Evolutionary conservation across 768 basidiomycete genomes (phyloP).

Genomic region (Auricularia auricula-judae): DNA sequence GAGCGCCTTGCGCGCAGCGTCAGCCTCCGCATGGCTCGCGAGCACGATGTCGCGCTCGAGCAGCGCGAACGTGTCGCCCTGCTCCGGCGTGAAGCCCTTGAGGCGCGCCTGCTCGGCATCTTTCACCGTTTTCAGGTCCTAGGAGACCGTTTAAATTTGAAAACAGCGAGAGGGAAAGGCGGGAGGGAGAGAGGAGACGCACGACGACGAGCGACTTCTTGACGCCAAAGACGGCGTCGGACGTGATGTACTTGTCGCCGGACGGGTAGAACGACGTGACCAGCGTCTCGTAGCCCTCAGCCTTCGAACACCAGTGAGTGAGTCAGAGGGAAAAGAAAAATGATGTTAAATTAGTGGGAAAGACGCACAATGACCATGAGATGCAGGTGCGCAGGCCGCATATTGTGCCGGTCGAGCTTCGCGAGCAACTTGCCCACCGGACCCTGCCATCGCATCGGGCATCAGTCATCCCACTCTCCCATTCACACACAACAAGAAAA

Average conservation of each 20-base stretch:
- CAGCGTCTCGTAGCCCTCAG: slow-evolving; percentile 62
- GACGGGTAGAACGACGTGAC: slow-evolving; percentile 66
- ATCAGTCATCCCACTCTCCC: too few species aligned
- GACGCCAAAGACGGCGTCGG: slow-evolving; percentile 75
- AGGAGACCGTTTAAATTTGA: background rate
- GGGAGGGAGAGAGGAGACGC: slow-evolving; percentile 20
- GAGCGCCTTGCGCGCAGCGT: slow-evolving; percentile 14
- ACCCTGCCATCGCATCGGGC: slow-evolving; percentile 29
- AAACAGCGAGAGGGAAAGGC: background rate
- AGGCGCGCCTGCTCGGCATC: slow-evolving; percentile 44
- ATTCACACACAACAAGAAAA: background rate
- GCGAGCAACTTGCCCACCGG: slow-evolving; percentile 56
- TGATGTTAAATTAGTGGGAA: background rate
- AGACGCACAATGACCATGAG: slow-evolving; percentile 39
- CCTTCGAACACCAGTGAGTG: slow-evolving; percentile 15
- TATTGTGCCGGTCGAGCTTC: slow-evolving; percentile 53
- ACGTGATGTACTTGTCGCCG: slow-evolving; percentile 52
- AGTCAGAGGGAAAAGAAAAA: background rate
- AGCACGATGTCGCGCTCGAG: slow-evolving; percentile 37
- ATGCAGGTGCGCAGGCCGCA: slow-evolving; percentile 75
- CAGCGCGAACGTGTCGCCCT: slow-evolving; percentile 35
- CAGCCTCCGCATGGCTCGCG: slow-evolving; percentile 31
- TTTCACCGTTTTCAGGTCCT: slow-evolving; percentile 44
- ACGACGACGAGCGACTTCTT: slow-evolving; percentile 71
- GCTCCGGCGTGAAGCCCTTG: slow-evolving; percentile 34